Conservation (phyloP, 768 basidiomycete genomes). For the Krasilnikovozyma curviuscula region DNA sequence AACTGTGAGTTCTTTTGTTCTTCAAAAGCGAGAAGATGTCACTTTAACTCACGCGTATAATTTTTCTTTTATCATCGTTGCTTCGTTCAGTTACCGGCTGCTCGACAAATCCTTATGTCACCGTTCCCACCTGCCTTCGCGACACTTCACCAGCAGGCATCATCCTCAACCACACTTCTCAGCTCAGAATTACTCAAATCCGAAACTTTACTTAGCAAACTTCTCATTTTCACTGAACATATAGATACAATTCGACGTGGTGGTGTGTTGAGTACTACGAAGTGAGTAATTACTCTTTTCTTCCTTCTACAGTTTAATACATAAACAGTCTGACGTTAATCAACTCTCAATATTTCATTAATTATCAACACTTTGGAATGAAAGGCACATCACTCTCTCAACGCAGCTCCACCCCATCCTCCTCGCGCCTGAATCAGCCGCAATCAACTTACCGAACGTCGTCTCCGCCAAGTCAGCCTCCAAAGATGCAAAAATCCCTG, state of each 20-base stretch:
- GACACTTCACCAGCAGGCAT: constrained; percentile 1
- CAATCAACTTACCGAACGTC: neutral
- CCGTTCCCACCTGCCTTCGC: constrained; percentile 38
- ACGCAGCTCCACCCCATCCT: constrained; percentile 20
- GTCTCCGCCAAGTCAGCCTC: neutral
- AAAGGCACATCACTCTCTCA: constrained; percentile 8
- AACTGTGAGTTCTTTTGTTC: constrained; percentile 35
- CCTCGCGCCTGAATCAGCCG: constrained; percentile 22
- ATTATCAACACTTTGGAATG: too few species aligned
- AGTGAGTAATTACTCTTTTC: constrained; percentile 33
- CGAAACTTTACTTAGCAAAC: constrained; percentile 65
- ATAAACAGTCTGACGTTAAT: neutral
- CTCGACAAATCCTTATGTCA: constrained; percentile 60
- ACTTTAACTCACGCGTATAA: neutral
- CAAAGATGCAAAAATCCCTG: neutral
- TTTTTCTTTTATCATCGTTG: neutral
- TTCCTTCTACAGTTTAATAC: neutral
- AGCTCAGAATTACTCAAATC: constrained; percentile 27
- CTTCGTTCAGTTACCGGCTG: constrained; percentile 42
- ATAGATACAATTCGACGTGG: constrained; percentile 65
- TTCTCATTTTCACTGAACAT: constrained; percentile 78
- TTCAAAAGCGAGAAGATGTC: too few species aligned
- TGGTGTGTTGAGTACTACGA: constrained; percentile 69
- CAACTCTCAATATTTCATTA: neutral
- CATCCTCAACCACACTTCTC: constrained; percentile 13